Percentiles rank a stretch among this genome's conserved stretches.
phyloP scores from a whole-genome alignment of 306 rosid species.

The Pachyrhizus erosus region DNA sequence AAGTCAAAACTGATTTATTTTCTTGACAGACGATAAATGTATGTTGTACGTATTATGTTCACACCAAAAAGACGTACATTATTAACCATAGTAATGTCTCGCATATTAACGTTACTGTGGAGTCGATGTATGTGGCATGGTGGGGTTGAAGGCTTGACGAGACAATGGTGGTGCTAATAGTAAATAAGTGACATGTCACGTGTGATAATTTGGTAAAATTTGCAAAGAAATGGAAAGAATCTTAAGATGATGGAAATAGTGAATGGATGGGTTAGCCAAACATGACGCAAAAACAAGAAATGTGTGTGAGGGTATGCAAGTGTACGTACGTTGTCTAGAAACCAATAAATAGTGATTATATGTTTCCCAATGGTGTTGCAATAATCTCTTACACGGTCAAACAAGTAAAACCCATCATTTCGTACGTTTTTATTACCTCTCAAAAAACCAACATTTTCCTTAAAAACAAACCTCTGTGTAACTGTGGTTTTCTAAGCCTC shows the following conservation, averaged over 20 bases:
- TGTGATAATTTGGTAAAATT: constrained; percentile 30
- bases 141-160: constrained; percentile 22
- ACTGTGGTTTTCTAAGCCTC: constrained; percentile 20
- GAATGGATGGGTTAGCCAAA: constrained; percentile 33
- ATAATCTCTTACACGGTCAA: constrained; percentile 49
- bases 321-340: not conserved
- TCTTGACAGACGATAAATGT: constrained; percentile 30
- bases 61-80: constrained; percentile 30
- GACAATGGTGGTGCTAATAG: not conserved
- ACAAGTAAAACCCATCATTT: constrained; percentile 38
- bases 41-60: constrained; percentile 35
- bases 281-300: constrained; percentile 46
- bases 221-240: constrained; percentile 44
- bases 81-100: constrained; percentile 45
- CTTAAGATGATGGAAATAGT: constrained; percentile 34
- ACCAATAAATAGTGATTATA: constrained; percentile 13
- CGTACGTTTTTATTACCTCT: constrained; percentile 24
- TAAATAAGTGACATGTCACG: constrained; percentile 45
- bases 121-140: not conserved
- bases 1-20: constrained; percentile 31
- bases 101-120: not conserved
- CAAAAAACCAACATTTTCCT: not conserved
- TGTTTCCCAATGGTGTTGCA: constrained; percentile 45
- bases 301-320: constrained; percentile 43
- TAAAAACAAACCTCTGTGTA: not conserved